These are phyloP conservation scores for Neoarthrinium moseri DNA, from an alignment of 2,329 filamentous ascomycete species.

Conservation along the genomic window DNA sequence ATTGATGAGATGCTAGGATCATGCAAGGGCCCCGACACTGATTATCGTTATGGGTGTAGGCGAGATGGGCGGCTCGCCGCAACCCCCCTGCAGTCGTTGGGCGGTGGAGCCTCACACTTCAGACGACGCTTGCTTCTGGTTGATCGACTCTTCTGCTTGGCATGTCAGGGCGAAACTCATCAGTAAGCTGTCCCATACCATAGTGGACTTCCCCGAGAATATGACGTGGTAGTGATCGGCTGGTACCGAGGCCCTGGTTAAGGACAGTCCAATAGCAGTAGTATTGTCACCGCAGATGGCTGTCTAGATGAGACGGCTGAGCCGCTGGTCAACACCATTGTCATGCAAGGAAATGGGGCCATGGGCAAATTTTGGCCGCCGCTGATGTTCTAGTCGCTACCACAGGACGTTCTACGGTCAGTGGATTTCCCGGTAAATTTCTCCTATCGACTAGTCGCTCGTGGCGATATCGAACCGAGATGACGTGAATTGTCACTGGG, in stretches of 20 bases:
- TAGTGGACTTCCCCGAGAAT: too few species aligned
- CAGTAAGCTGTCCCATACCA: background rate
- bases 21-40: background rate
- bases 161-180: background rate
- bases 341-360: too few species aligned
- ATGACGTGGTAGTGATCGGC: conserved; percentile 1
- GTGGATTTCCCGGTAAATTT: too few species aligned
- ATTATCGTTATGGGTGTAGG: too few species aligned
- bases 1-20: background rate
- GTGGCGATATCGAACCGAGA: too few species aligned
- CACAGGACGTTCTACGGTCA: too few species aligned
- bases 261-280: background rate
- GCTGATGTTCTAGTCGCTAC: too few species aligned
- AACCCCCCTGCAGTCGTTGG: background rate
- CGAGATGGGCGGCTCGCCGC: too few species aligned
- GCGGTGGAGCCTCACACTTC: conserved; percentile 2
- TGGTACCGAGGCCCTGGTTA: conserved; percentile 1
- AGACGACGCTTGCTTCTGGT: background rate
- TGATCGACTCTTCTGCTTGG: conserved; percentile 2
- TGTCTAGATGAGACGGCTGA: background rate
- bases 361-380: too few species aligned
- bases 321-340: background rate
- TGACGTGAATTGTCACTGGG: too few species aligned
- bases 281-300: background rate
- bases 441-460: too few species aligned